Evolutionary conservation across 805 yeast genomes (phyloP), one percentile per base, ranked within the genome.

Genomic region (Millerago galiae): DNA sequence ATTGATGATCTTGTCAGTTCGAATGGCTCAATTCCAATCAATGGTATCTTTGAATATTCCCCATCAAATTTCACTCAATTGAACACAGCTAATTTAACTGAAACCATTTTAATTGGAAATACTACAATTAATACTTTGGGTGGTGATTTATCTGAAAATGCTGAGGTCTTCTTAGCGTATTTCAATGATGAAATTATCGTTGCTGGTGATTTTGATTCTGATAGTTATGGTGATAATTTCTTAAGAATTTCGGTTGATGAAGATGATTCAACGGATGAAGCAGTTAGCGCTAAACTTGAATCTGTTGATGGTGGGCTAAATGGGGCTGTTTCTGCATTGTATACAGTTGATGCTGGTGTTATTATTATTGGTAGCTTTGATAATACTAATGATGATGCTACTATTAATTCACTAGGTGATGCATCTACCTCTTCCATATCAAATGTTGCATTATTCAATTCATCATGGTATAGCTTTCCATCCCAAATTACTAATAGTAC

Each of bases 31-130:
- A 45, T 79, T 28, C 55, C 68, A 2, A 59, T 90, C 39, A 83
- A 85, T 59, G 95, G 95, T 9, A 53, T 91, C 16, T 87, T 91
- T 56, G 96, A 91, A 63, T 93, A 82, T 60, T 79, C 87, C 1
- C 63, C 79, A 30, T 61, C 75, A 2, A 89, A 89, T 58, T 87
- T 84, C 58, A 65, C 82, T 5, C 47, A 53, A 11, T 49, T 59
- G 21, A 54, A 61, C 12, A 50, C 56, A 33, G 52, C 62, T 9
- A 50, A 62, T 28, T 41, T 55, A 44, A 21, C 46, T 17, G 49
- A 53, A 31, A 43, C 52, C 11, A 41, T 44, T 1, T 48, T 52
- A 30, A 63, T 79, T 33, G 77, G 79, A 0, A 70, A 75, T 49
- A 70, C 84, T 0, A 70, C 79, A 0, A 53, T 66, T 5, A 45